Conservation (phyloP, 163 green algal species). For the Prototheca stagnorum region DNA sequence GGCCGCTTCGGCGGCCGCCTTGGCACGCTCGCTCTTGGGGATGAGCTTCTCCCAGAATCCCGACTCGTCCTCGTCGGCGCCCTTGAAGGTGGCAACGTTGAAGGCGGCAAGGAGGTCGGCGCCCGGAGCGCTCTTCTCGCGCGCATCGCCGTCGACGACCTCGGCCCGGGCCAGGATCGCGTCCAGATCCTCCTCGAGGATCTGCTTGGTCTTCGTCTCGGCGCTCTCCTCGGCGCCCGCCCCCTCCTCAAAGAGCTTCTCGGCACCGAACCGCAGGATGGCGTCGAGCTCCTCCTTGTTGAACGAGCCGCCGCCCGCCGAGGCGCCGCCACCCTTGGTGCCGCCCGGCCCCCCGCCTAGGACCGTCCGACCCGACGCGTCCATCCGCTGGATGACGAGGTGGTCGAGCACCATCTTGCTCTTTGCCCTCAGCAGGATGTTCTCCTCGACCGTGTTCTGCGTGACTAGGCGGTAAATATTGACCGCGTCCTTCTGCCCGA, state of each 20-base stretch:
- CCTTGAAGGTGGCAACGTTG: slow-evolving; percentile 93
- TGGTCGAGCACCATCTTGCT: slow-evolving; percentile 92
- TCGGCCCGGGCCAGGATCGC: slow-evolving; percentile 80
- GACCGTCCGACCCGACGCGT: slow-evolving; percentile 70
- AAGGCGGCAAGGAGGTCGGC: slow-evolving; percentile 72
- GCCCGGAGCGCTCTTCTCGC: slow-evolving; percentile 4
- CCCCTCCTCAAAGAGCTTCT: slow-evolving; percentile 82
- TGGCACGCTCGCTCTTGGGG: slow-evolving; percentile 26
- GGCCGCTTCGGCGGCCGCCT: slow-evolving; percentile 16
- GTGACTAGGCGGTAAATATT: slow-evolving; percentile 94
- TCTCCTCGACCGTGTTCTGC: slow-evolving; percentile 70
- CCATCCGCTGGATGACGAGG: slow-evolving; percentile 83
- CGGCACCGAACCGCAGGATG: slow-evolving; percentile 90
- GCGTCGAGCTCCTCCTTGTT: slow-evolving; percentile 83
- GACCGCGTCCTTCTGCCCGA: slow-evolving; percentile 85
- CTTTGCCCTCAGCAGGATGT: slow-evolving; percentile 91
- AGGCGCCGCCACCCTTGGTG: slow-evolving; percentile 8
- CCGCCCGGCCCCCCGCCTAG: slow-evolving; percentile 22
- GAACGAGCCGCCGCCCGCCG: slow-evolving; percentile 40
- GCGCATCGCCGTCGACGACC: slow-evolving; percentile 35
- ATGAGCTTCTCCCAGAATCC: slow-evolving; percentile 70
- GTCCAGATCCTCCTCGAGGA: slow-evolving; percentile 83
- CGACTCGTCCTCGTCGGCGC: slow-evolving; percentile 48
- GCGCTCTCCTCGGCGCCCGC: slow-evolving; percentile 14
- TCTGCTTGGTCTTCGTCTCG: slow-evolving; percentile 1